Evolutionary conservation across 2,329 filamentous ascomycete species (phyloP), one percentile per base, ranked within the genome.

Genomic region (Aspergillus aculeatus): DNA sequence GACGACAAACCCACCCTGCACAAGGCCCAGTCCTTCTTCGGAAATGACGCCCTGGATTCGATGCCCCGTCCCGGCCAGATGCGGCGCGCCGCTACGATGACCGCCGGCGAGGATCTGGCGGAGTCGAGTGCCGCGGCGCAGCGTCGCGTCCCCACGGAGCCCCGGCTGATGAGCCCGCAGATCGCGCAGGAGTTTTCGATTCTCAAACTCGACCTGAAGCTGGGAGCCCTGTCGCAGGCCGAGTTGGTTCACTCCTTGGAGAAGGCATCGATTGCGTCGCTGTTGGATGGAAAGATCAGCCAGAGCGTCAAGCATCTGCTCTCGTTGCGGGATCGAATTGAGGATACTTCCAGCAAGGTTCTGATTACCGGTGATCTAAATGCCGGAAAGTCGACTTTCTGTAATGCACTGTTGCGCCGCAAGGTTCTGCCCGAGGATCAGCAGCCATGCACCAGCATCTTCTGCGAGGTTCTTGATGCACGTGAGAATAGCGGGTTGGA

Each of bases 371-470:
- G 95, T 70, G 95, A 99, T 73, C 78, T 99, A 56, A 99, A 99
- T 72, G 94, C 95, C 9, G 95, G 95, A 71, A 99, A 99, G 74
- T 99, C 95, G 4, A 99, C 95, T 0, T 99, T 99, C 70, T 99
- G 95, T 80, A 99, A 99, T 76, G 95, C 95, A n/a, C 81, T 99
- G 2, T 79, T 99, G 47, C 89, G 95, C 62, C 87, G 93, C 63
- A 98, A 98, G 77, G 86, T 99, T 29, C 79, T 99, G 4, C 95
- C 95, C 0, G 95, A 98, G 77, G 95, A 99, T 69, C 94, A 99
- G 75, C 95, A 98, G 73, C 95, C 95, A 1, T 99, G 95, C 77
- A 99, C 95, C 2, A 95, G 92, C 76, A 96, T 99, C 59, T 99
- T 99, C 78, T 99, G 95, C 74, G 95, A 99, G 74, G 95, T 99